Evolutionary conservation across 306 rosid species (phyloP).

Genomic region (Prunus mira): DNA sequence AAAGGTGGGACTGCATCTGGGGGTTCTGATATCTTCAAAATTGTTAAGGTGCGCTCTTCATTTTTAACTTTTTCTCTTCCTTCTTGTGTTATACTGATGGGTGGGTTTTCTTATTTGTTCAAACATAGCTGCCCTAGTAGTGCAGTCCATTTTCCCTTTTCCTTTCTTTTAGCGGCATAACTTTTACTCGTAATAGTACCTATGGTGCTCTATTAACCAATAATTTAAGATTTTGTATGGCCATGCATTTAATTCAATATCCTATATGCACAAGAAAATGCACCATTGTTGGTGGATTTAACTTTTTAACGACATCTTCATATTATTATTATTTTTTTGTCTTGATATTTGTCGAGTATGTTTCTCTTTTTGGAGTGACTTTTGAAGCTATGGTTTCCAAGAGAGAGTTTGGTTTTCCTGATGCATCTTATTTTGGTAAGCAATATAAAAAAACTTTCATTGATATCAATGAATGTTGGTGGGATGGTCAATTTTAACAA

Average conservation of each 20-base stretch:
- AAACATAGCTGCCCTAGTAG: background rate
- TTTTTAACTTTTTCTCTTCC: background rate
- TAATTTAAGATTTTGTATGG: background rate
- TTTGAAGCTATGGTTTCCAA: background rate
- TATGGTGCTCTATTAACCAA: background rate
- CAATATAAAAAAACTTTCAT: background rate
- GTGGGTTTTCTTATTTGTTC: background rate
- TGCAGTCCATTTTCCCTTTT: background rate
- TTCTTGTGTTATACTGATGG: background rate
- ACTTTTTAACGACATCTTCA: background rate
- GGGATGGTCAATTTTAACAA: background rate
- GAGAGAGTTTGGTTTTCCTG: background rate
- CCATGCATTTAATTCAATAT: background rate
- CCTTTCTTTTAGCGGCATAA: background rate
- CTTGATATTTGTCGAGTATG: background rate
- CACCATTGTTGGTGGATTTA: background rate
- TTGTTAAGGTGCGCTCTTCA: conserved; percentile 68
- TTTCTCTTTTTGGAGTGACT: background rate
- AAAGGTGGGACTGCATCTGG: conserved; percentile 64
- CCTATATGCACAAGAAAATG: background rate
- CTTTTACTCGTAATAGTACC: background rate
- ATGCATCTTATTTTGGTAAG: background rate
- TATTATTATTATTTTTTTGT: background rate
- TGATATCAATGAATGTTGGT: too few species aligned
- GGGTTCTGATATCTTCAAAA: conserved; percentile 88